Evolutionary conservation across 371 early-diverging fungal species (phyloP), one percentile per base, ranked within the genome.

Genomic region (Mucor circinelloides): DNA sequence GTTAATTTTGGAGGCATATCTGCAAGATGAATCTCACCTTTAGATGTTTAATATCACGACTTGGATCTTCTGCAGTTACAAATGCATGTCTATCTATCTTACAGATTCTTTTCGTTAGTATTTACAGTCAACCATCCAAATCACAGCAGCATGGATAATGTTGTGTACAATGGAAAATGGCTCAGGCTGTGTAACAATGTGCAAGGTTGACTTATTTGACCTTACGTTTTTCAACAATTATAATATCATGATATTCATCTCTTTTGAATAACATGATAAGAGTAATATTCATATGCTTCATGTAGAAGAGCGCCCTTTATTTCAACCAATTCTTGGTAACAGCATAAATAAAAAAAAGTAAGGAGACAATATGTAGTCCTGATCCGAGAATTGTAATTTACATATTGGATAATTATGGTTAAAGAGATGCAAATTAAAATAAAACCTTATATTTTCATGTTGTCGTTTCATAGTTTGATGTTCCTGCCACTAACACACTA

Each of bases 141-240:
- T 19, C 42, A 30, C 23, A 31, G 60, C 48, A 31, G 46, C 30
- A 38, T 44, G 30, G 28, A 46, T 42, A 30, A n/a, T 46, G 46
- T 46, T 19, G 21, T 46, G 46, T 46, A 25, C 21, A 25, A 50
- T 23, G 12, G 23, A 12, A 25, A 50, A 12, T 23, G 21, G 25
- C 50, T 50, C 21, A 50, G 50, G 50, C 19, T 21, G 66, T 66
- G 66, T 66, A 66, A 66, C 66, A 66, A 59, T 66, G 66, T 66
- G 66, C 59, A 19, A 50, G 36, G 50, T 59, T 66, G 52, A 66
- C 66, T 59, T 52, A 59, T 66, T 59, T 63, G 55, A 55, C 19
- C 31, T 19, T 19, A 13, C 13, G 36, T 13, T 13, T 36, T 50
- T 50, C 23, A 25, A 50, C 50, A 9, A 50, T 25, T 48, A 21